A percentile compares a stretch with the other conserved stretches of the same genome.
phyloP scores from a whole-genome alignment of 2,329 filamentous ascomycete species.

The Aspergillus glaucus region DNA sequence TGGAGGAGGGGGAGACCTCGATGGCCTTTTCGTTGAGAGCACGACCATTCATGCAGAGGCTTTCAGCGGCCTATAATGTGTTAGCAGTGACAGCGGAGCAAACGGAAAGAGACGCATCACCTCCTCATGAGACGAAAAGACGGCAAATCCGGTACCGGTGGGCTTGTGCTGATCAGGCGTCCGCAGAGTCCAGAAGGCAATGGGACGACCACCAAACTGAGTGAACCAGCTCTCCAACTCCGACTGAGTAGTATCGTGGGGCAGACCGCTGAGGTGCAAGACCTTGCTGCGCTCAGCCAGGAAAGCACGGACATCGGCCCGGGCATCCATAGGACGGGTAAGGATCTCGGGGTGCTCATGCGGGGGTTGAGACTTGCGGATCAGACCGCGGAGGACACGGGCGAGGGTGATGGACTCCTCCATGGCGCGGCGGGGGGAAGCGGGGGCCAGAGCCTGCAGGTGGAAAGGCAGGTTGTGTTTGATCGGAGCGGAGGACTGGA shows the following conservation, averaged over 20 bases:
- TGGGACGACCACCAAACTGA: slow-evolving; percentile 93
- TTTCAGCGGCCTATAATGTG: slow-evolving; percentile 68
- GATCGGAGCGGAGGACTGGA: slow-evolving; percentile 94
- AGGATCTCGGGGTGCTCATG: slow-evolving; percentile 93
- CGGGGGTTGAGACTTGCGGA: slow-evolving; percentile 90
- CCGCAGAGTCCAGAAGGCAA: slow-evolving; percentile 97
- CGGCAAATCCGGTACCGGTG: slow-evolving; percentile 95
- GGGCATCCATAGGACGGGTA: slow-evolving; percentile 90
- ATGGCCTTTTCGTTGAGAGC: slow-evolving; percentile 98
- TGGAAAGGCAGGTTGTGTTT: slow-evolving; percentile 99
- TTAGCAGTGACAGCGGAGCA: slow-evolving; percentile 3
- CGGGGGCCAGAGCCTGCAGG: slow-evolving; percentile 88
- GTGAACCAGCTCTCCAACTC: slow-evolving; percentile 99
- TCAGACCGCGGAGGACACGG: slow-evolving; percentile 82
- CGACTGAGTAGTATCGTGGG: slow-evolving; percentile 96
- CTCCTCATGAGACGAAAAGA: slow-evolving; percentile 98
- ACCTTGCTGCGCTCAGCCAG: slow-evolving; percentile 95
- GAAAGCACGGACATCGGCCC: slow-evolving; percentile 93
- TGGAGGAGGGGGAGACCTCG: slow-evolving; percentile 96
- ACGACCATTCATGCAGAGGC: slow-evolving; percentile 97
- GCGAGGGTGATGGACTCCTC: slow-evolving; percentile 94
- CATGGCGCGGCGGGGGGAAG: slow-evolving; percentile 92
- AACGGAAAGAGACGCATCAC: slow-evolving; percentile 50
- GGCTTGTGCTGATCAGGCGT: slow-evolving; percentile 99
- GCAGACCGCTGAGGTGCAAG: slow-evolving; percentile 92